These are phyloP conservation scores for Saturnispora halmiae DNA, from an alignment of 805 yeast species.

Conservation along the genomic window DNA sequence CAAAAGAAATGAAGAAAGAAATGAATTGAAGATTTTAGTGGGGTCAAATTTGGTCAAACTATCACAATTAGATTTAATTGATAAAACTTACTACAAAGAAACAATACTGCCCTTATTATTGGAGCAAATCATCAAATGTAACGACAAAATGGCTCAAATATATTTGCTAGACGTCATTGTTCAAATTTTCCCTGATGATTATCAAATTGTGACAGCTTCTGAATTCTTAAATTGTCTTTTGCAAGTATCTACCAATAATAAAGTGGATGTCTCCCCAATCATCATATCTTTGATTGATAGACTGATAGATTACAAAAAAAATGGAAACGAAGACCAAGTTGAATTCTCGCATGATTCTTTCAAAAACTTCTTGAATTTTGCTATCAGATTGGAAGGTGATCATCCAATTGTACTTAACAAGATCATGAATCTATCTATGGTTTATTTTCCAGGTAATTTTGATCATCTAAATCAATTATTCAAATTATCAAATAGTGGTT, in stretches of 20 bases:
- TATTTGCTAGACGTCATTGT: slow-evolving; percentile 84
- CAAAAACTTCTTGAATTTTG: slow-evolving; percentile 56
- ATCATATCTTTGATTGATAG: slow-evolving; percentile 66
- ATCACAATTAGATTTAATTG: slow-evolving; percentile 75
- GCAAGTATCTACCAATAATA: slow-evolving; percentile 59
- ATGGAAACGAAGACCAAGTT: slow-evolving; percentile 26
- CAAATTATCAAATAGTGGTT: slow-evolving; percentile 40
- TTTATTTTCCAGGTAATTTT: slow-evolving; percentile 51
- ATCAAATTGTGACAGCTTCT: slow-evolving; percentile 69
- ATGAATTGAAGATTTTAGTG: slow-evolving; percentile 81
- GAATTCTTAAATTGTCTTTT: slow-evolving; percentile 55
- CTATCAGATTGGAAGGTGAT: slow-evolving; percentile 42
- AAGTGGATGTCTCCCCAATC: slow-evolving; percentile 57
- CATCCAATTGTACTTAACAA: slow-evolving; percentile 57
- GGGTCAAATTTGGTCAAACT: slow-evolving; percentile 88
- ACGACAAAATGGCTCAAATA: slow-evolving; percentile 87
- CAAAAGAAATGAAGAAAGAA: slow-evolving; percentile 68
- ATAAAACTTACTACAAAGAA: slow-evolving; percentile 37
- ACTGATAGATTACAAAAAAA: slow-evolving; percentile 43
- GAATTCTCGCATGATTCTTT: slow-evolving; percentile 33
- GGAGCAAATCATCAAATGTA: slow-evolving; percentile 88
- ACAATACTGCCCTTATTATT: slow-evolving; percentile 68
- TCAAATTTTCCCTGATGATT: slow-evolving; percentile 91
- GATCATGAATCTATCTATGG: slow-evolving; percentile 53
- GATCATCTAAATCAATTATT: slow-evolving; percentile 55